Base-by-base conservation (phyloP, 768 basidiomycete species). In the Russula griseocarnosa region DNA sequence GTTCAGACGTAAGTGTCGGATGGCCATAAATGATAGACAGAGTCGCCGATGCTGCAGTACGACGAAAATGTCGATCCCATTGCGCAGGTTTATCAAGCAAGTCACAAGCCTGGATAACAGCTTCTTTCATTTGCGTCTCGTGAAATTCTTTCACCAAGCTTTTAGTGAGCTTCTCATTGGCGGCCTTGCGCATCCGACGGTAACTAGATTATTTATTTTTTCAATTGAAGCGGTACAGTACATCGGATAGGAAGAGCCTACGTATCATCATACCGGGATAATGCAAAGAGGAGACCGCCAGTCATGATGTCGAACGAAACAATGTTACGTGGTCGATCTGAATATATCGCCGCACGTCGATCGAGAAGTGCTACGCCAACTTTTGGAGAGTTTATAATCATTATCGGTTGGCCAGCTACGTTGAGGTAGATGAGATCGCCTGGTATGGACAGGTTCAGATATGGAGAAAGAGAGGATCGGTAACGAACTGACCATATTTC, bases 151-250 rank as follows among this genome's bases (percentile, higher is more conserved):
- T 55, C 7, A 18, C 36, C 5, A 24, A 36, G 10, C 36, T 34
- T 24, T 16, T 26, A n/a, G 7, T 38, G 2, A 55, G 24, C 7
- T 36, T 24, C 13, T 38, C 54, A 55, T 38, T 14, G n/a, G 54
- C 34, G 3, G 36, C 54, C n/a, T 40, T 55, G 54, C 54, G 54
- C 54, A 55, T 55, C 2, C 54, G 36, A 36, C 54, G 54, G 22
- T 14, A 55, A 26, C 54, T 46, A 20, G 28, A 14, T 4, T n/a
- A n/a, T n/a, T n/a, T n/a, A n/a, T n/a, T n/a, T n/a, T 32, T 32
- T 32, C 30, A 6, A 6, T 32, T 1, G 8, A 5, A 7, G 3
- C 4, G 8, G 4, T n/a, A 6, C 8, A 32, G 8, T 6, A 7
- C 30, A 32, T 52, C 18, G 7, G 13, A 32, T 7, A 20, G 10